Evolutionary conservation across 352 stramenopile genomes (phyloP).

Genomic region (Vaucheria bursata): DNA sequence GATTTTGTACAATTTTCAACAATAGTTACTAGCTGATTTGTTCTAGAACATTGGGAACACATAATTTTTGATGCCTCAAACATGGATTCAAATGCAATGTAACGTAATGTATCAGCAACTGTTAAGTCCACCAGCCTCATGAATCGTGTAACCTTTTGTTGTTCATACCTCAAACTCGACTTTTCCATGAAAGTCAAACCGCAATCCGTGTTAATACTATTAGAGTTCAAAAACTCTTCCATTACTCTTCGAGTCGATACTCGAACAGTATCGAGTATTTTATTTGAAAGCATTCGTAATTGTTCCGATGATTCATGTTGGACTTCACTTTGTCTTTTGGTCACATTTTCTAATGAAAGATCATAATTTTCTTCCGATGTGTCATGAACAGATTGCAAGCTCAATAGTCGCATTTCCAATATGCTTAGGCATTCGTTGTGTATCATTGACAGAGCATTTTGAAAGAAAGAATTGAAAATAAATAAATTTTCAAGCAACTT

Average conservation of each 20-base stretch:
- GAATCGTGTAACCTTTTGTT: constrained; percentile 78
- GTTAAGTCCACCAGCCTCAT: constrained; percentile 76
- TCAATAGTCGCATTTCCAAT: constrained; percentile 16
- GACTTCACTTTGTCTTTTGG: constrained; percentile 18
- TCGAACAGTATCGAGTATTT: constrained; percentile 66
- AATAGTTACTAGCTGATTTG: not conserved
- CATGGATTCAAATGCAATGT: constrained; percentile 28
- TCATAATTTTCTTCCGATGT: not conserved
- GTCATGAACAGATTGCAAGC: constrained; percentile 11
- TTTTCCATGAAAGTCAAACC: constrained; percentile 94
- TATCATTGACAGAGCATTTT: constrained; percentile 65
- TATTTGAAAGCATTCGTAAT: constrained; percentile 49
- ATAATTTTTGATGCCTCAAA: constrained; percentile 20
- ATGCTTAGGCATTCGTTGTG: constrained; percentile 31
- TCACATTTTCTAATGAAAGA: constrained; percentile 22
- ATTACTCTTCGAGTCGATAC: constrained; percentile 79
- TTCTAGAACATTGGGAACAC: too few species aligned
- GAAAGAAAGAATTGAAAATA: constrained; percentile 68
- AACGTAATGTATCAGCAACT: constrained; percentile 24
- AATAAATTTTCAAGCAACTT: constrained; percentile 71
- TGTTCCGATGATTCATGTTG: constrained; percentile 35
- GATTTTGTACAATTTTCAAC: not conserved
- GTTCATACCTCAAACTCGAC: constrained; percentile 76
- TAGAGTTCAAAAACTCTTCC: constrained; percentile 73
- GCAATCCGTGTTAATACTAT: constrained; percentile 80